Percentiles rank a stretch among this genome's conserved stretches.
These are phyloP conservation scores for Suhomyces kilbournensis DNA, from an alignment of 805 yeast species.

Conservation along the genomic window DNA sequence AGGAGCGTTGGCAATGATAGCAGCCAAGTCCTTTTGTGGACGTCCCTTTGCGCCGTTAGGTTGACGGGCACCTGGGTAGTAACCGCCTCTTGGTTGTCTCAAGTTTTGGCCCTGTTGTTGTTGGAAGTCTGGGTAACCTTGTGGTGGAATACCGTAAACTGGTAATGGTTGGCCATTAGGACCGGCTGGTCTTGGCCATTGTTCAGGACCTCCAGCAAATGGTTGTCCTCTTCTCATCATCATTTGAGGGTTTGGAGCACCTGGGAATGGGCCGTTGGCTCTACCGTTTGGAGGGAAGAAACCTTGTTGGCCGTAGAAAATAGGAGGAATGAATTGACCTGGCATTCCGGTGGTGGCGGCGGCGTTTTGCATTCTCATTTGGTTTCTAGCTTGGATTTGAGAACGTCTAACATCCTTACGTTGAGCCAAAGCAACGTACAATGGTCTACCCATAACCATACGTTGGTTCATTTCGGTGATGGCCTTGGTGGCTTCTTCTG, in stretches of 20 bases:
- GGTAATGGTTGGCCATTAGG: constrained; percentile 85
- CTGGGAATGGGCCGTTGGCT: constrained; percentile 72
- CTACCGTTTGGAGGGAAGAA: constrained; percentile 84
- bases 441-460: constrained; percentile 91
- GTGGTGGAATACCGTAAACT: constrained; percentile 84
- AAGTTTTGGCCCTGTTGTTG: constrained; percentile 23
- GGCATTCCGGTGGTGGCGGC: constrained; percentile 83
- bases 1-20: constrained; percentile 60
- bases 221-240: constrained; percentile 71
- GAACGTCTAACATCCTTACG: constrained; percentile 96
- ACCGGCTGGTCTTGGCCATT: constrained; percentile 62
- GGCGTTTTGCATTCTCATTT: constrained; percentile 96
- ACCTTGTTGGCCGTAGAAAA: constrained; percentile 83
- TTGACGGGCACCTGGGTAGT: constrained; percentile 43
- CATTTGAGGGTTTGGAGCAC: constrained; percentile 72
- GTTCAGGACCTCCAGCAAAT: constrained; percentile 58
- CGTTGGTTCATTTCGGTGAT: constrained; percentile 98
- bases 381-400: constrained; percentile 97
- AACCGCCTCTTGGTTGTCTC: constrained; percentile 61
- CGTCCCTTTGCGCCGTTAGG: constrained; percentile 38
- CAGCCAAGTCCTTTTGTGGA: constrained; percentile 54
- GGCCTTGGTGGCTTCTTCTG: constrained; percentile 99
- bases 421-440: constrained; percentile 98
- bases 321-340: constrained; percentile 83
- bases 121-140: constrained; percentile 54